phyloP scores from a whole-genome alignment of 202 grass and related monocot genomes.

The Digitaria exilis region DNA sequence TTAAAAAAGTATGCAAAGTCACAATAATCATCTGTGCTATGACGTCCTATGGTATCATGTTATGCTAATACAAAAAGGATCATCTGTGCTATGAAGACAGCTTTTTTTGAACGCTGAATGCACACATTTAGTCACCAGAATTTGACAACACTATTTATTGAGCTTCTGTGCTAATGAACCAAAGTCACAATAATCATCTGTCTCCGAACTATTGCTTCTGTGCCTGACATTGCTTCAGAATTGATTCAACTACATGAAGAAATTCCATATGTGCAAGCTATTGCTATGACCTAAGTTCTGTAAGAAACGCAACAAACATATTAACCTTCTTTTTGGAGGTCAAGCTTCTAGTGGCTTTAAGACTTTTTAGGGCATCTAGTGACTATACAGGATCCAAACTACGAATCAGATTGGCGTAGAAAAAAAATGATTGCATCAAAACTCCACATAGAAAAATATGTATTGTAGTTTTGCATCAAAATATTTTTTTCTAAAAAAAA shows the following conservation, averaged over 20 bases:
- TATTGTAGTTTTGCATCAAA: background rate
- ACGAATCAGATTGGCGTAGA: background rate
- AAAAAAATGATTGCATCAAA: background rate
- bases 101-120: background rate
- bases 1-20: background rate
- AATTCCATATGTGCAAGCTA: background rate
- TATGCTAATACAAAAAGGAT: background rate
- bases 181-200: background rate
- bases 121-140: background rate
- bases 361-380: background rate
- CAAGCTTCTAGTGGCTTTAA: background rate
- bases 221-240: too few species aligned
- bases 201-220: too few species aligned
- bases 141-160: background rate
- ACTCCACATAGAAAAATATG: background rate
- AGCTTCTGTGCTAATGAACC: background rate
- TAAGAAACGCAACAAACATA: background rate
- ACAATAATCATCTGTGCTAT: too few species aligned
- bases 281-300: background rate
- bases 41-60: background rate
- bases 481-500: background rate
- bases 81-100: background rate
- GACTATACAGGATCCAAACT: background rate
- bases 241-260: background rate
- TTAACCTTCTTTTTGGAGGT: background rate